These are phyloP conservation scores for Ogataea trehaloabstinens DNA, from an alignment of 805 yeast species.

Conservation along the genomic window DNA sequence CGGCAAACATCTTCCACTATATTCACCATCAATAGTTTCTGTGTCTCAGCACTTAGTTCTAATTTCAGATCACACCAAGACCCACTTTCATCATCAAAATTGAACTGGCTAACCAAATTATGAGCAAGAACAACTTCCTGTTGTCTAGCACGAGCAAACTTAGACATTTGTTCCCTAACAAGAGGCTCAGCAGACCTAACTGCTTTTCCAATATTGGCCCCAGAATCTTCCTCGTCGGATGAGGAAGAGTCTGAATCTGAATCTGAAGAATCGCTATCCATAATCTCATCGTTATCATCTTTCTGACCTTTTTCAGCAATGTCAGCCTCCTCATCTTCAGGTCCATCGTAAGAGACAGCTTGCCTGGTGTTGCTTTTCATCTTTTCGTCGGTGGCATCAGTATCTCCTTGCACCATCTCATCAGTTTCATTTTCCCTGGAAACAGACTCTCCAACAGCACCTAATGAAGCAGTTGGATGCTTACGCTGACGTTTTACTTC, in stretches of 20 bases:
- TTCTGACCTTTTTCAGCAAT: constrained; percentile 68
- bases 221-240: constrained; percentile 32
- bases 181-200: constrained; percentile 12
- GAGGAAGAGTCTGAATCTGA: constrained; percentile 44
- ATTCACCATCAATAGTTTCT: constrained; percentile 95
- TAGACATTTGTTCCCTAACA: constrained; percentile 39
- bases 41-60: constrained; percentile 79
- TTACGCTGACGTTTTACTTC: constrained; percentile 82
- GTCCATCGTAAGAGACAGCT: constrained; percentile 89
- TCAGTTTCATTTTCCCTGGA: constrained; percentile 50
- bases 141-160: constrained; percentile 80
- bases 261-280: constrained; percentile 38
- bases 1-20: constrained; percentile 91
- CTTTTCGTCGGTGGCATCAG: constrained; percentile 63
- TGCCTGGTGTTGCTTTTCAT: constrained; percentile 67
- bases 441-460: constrained; percentile 70
- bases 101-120: constrained; percentile 70
- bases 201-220: constrained; percentile 11
- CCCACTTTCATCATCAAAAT: constrained; percentile 86
- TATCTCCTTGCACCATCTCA: constrained; percentile 43
- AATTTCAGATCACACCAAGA: constrained; percentile 91
- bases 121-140: constrained; percentile 73
- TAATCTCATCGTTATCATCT: constrained; percentile 54
- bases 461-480: constrained; percentile 45
- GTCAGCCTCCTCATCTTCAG: constrained; percentile 93